Percentiles rank a stretch among this genome's conserved stretches.
phyloP scores from a whole-genome alignment of 768 basidiomycete species.

The Termitomyces sp. region DNA sequence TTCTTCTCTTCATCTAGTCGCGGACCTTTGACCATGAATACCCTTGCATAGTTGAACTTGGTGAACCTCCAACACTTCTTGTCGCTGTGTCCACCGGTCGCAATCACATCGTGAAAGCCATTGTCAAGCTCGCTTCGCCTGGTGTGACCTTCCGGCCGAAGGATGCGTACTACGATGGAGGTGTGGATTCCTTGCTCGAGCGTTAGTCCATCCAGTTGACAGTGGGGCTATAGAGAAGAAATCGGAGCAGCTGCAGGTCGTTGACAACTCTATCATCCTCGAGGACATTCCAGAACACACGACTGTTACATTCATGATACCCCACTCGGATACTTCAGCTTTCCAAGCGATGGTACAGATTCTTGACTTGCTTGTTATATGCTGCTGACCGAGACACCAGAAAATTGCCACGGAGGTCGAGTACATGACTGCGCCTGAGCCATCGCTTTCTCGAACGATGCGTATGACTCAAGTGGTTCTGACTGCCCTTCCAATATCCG shows the following conservation, averaged over 20 bases:
- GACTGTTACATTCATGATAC: conserved; percentile 48
- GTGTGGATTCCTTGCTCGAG: conserved; percentile 16
- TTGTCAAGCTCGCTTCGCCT: conserved; percentile 51
- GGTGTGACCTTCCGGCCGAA: conserved; percentile 48
- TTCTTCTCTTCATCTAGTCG: neutral
- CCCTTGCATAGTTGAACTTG: conserved; percentile 56
- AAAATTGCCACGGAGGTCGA: conserved; percentile 67
- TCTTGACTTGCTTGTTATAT: neutral
- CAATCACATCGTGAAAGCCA: conserved; percentile 56
- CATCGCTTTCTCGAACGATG: conserved; percentile 50
- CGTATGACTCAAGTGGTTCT: conserved; percentile 52
- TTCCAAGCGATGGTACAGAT: conserved; percentile 55
- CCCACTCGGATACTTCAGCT: conserved; percentile 65
- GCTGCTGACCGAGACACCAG: conserved; percentile 29
- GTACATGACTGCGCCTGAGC: conserved; percentile 60
- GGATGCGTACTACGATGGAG: conserved; percentile 38
- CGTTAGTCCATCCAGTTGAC: neutral
- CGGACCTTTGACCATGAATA: neutral
- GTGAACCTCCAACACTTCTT: conserved; percentile 49
- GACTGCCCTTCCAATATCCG: conserved; percentile 77
- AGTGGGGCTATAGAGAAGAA: conserved; percentile 11
- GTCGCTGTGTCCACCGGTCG: conserved; percentile 64
- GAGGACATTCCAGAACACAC: conserved; percentile 44
- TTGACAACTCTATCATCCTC: conserved; percentile 44
- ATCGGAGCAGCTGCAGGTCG: conserved; percentile 28